phyloP scores from a whole-genome alignment of 2,329 filamentous ascomycete species.

The Ophiobolus disseminans region DNA sequence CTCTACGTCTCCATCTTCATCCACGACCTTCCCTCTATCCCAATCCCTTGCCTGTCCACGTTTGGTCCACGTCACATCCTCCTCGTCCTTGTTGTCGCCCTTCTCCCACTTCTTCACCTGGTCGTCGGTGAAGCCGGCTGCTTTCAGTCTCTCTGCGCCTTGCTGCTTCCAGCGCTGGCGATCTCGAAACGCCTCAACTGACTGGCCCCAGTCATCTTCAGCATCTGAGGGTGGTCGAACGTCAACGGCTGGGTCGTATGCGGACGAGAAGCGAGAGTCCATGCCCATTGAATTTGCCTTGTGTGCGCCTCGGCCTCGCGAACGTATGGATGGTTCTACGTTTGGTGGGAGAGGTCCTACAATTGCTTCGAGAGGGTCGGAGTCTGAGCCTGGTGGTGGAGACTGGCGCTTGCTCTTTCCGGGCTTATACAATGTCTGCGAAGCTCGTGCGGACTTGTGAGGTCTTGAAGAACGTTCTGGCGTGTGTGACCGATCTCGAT shows the following conservation, averaged over 20 bases:
- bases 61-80: slow-evolving; percentile 76
- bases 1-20: slow-evolving; percentile 61
- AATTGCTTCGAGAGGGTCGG: slow-evolving; percentile 76
- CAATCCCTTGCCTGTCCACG: slow-evolving; percentile 71
- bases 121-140: slow-evolving; percentile 78
- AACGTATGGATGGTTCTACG: slow-evolving; percentile 51
- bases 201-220: slow-evolving; percentile 78
- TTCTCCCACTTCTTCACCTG: slow-evolving; percentile 76
- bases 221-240: slow-evolving; percentile 57
- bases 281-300: slow-evolving; percentile 63
- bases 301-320: slow-evolving; percentile 40
- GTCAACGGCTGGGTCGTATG: slow-evolving; percentile 66
- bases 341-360: slow-evolving; percentile 75
- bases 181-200: slow-evolving; percentile 78
- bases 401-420: slow-evolving; percentile 13
- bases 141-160: slow-evolving; percentile 76
- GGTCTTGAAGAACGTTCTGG: slow-evolving; percentile 4
- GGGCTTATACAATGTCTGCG: not conserved
- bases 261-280: slow-evolving; percentile 78
- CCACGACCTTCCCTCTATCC: slow-evolving; percentile 69
- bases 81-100: slow-evolving; percentile 66
- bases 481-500: slow-evolving; percentile 22
- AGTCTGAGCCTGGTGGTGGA: slow-evolving; percentile 50
- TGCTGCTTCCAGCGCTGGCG: slow-evolving; percentile 78
- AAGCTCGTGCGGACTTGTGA: not conserved